Evolutionary conservation across 202 grass and related monocot species (phyloP), one percentile per base, ranked within the genome.

Genomic region (Saccharum hybrid): DNA sequence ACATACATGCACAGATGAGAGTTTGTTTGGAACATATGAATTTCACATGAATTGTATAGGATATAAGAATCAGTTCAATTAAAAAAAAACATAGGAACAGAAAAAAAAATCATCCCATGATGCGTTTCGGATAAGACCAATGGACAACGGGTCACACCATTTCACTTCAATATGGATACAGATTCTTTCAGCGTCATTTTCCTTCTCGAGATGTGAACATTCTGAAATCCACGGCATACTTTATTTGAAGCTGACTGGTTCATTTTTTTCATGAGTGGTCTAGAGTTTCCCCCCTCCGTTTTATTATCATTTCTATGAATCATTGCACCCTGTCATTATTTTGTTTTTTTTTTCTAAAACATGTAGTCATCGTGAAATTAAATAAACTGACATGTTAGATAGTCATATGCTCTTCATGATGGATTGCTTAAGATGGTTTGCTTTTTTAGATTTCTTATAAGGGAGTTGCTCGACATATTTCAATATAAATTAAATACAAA

Each of bases 91-190:
- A 28, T 26, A 26, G 1, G 26, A 26, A 26, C 26, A 26, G 26
- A 26, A 26, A 26, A 26, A 26, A 26, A 26, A 33, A 33, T 33
- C 33, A 33, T 33, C 3, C 33, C 33, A 8, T 2, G 65, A 40
- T 66, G 69, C 40, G 28, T 39, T 85, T 51, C 30, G 43, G 68
- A 79, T 85, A 85, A 73, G 59, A 80, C 1, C 57, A 66, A 72
- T 56, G 67, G n/a, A 63, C 52, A 63, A 61, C 49, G 66, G 52
- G 66, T 72, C 31, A 48, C 40, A 48, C 40, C 30, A 33, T 71
- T 52, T 49, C 61, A 6, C 4, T 60, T 48, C 56, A 18, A 28
- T 26, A 49, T 49, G 28, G 26, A 48, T 11, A 62, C 9, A 13
- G 19, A 16, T 76, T 21, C 10, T 11, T 70, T 71, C 0, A n/a